A percentile compares a stretch with the other conserved stretches of the same genome.
phyloP scores from a whole-genome alignment of 2,329 filamentous ascomycete genomes.

The Monilinia fructigena region DNA sequence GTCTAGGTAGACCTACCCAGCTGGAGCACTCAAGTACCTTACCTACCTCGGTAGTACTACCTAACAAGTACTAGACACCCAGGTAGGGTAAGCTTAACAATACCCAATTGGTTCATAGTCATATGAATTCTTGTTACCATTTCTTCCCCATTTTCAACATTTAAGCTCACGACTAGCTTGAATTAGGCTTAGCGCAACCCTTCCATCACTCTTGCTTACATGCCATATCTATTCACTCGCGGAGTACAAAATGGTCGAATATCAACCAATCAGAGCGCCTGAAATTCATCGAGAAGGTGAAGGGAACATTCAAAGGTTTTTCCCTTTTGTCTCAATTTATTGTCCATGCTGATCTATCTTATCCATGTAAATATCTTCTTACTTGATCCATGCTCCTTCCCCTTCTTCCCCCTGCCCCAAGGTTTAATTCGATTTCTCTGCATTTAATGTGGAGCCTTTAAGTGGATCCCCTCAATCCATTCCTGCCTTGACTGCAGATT shows the following conservation, averaged over 20 bases:
- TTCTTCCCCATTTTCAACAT: conserved; percentile 2
- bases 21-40: too few relatives aligned
- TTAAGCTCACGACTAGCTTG: conserved; percentile 16
- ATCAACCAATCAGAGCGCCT: too few relatives aligned
- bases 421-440: background rate
- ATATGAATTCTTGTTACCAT: background rate
- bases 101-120: background rate
- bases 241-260: too few relatives aligned
- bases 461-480: background rate
- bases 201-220: background rate
- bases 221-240: too few relatives aligned
- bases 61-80: too few relatives aligned
- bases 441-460: background rate
- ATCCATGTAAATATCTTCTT: background rate
- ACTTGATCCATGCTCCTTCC: background rate
- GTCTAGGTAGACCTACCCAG: too few relatives aligned
- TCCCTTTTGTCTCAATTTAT: too few relatives aligned
- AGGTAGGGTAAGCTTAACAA: too few relatives aligned
- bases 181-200: accelerated
- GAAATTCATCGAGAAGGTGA: background rate
- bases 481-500: conserved; percentile 14
- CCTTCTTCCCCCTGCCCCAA: background rate
- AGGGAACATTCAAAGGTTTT: too few relatives aligned
- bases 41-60: too few relatives aligned
- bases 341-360: background rate